Evolutionary conservation across 2,329 filamentous ascomycete genomes (phyloP).

Genomic region (Verticillium longisporum): DNA sequence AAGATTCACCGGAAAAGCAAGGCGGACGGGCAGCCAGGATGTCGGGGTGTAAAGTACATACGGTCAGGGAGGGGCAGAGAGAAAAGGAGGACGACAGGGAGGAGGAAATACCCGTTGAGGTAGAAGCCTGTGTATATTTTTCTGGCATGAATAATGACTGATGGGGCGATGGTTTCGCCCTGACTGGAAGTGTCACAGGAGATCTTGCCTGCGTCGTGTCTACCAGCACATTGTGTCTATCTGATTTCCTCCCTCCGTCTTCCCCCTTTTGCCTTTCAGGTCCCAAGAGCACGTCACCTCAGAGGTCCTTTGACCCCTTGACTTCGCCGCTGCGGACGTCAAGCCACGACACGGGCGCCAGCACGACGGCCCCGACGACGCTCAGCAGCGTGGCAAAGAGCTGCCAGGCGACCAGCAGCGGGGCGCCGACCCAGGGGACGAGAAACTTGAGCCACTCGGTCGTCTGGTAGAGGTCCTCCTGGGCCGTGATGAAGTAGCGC

Average conservation of each 20-base stretch:
- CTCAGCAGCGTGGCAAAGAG: slow-evolving; percentile 59
- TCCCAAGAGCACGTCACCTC: background rate
- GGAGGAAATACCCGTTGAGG: background rate
- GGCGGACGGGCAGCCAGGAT: background rate
- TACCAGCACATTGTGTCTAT: too few relatives aligned
- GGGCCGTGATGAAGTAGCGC: slow-evolving; percentile 65
- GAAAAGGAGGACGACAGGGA: too few relatives aligned
- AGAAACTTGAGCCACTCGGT: slow-evolving; percentile 72
- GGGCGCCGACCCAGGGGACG: slow-evolving; percentile 47
- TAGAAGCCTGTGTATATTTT: slow-evolving; percentile 11
- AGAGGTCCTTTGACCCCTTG: background rate
- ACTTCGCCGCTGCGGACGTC: background rate
- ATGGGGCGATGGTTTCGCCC: background rate
- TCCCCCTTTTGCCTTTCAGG: background rate
- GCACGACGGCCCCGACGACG: slow-evolving; percentile 37
- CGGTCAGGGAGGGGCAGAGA: background rate
- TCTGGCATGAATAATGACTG: background rate
- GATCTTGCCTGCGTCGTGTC: too few relatives aligned
- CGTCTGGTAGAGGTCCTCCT: slow-evolving; percentile 77
- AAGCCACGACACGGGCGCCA: slow-evolving; percentile 7
- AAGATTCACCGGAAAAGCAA: background rate
- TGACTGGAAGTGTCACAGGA: background rate
- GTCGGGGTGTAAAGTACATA: background rate
- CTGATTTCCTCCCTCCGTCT: too few relatives aligned
- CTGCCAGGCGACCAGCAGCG: slow-evolving; percentile 54